Evolutionary conservation across 768 basidiomycete genomes (phyloP), one percentile per base, ranked within the genome.

Genomic region (Rhizopogon sp.): DNA sequence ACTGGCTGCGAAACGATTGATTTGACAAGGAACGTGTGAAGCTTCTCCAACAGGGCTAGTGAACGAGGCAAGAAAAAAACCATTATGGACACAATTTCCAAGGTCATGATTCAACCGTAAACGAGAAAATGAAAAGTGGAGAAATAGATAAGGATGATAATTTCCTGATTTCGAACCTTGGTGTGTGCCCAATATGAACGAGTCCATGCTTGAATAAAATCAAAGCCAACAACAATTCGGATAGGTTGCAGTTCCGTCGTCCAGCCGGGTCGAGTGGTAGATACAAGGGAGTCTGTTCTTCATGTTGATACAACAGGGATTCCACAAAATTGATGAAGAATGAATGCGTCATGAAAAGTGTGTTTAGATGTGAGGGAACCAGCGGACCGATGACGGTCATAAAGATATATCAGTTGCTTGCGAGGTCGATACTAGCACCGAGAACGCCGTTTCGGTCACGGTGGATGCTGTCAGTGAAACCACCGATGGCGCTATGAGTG

Each of bases 351-450:
- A 53, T 47, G 43, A 51, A 62, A 65, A 60, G 50, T 31, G 46
- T 41, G 46, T 5, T 57, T 43, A 47, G 17, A 47, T 20, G 46
- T 49, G 14, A 37, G 55, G 58, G 56, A 55, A 58, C 47, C 55
- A 54, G 59, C 45, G 53, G 51, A 61, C 56, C 53, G 53, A 22
- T 3, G 45, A 41, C 43, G 56, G 29, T 47, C 28, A 40, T 35
- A 42, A 29, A 53, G 44, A 44, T 58, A 51, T 39, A 62, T 68
- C 55, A 70, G 42, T 51, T 54, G 20, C 51, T 66, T 46, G 66
- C 63, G 40, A 70, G 68, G 47, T 70, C 61, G 53, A 70, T 70
- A 13, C 68, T 55, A 50, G 68, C 68, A 43, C 68, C 68, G 43
- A 70, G 50, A 46, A 66, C 50, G 45, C 57, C 58, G 20, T 41